Conservation (phyloP, 441 rosid species). For the Adansonia rubrostipa region DNA sequence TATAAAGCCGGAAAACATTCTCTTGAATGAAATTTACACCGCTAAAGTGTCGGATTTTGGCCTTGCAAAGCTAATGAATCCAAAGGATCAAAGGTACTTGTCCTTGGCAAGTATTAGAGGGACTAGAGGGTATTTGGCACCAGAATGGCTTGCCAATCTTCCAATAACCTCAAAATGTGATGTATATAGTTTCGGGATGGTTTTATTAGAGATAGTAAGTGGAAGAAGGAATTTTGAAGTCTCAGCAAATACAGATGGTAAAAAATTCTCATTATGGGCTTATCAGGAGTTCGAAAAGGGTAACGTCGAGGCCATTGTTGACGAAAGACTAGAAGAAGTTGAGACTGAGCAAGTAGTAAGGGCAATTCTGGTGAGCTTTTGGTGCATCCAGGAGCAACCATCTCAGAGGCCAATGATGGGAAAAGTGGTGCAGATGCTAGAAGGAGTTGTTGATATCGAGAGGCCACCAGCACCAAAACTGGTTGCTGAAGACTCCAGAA, state of each 20-base stretch:
- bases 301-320: conserved; percentile 36
- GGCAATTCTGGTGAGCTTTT: conserved; percentile 52
- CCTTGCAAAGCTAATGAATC: conserved; percentile 33
- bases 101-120: conserved; percentile 46
- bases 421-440: conserved; percentile 77
- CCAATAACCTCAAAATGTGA: conserved; percentile 58
- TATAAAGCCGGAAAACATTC: conserved; percentile 31
- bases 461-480: conserved; percentile 55
- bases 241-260: conserved; percentile 39
- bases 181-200: conserved; percentile 59
- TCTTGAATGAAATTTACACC: conserved; percentile 19
- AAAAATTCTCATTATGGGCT: conserved; percentile 52
- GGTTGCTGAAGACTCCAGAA: conserved; percentile 36
- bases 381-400: conserved; percentile 75
- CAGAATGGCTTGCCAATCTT: conserved; percentile 58
- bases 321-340: conserved; percentile 40
- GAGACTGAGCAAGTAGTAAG: conserved; percentile 47
- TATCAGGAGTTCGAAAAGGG: conserved; percentile 53
- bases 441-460: conserved; percentile 55
- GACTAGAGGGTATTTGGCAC: conserved; percentile 58
- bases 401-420: conserved; percentile 69
- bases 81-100: conserved; percentile 44
- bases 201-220: conserved; percentile 53
- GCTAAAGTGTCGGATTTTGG: conserved; percentile 34
- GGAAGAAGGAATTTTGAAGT: conserved; percentile 56